Evolutionary conservation across 306 rosid genomes (phyloP).

Genomic region (Heteromeles arbutifolia): DNA sequence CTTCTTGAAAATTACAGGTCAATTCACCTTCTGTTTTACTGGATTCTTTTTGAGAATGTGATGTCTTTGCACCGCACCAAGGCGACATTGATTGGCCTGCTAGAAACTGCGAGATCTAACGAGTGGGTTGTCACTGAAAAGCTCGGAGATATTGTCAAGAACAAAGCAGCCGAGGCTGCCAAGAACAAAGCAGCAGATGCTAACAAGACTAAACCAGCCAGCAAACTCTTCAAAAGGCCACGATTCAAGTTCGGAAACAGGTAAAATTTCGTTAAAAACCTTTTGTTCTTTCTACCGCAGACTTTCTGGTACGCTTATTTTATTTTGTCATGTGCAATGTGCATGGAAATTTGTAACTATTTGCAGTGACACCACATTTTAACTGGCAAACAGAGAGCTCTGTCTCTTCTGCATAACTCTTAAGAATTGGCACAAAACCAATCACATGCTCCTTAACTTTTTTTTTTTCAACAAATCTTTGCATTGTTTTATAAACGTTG

Average conservation of each 20-base stretch:
- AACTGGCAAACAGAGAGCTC: not conserved
- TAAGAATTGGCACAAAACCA: not conserved
- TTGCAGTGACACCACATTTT: constrained; percentile 10
- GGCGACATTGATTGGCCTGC: constrained; percentile 77
- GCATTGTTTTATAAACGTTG: not conserved
- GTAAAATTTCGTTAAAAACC: constrained; percentile 26
- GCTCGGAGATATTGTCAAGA: constrained; percentile 75
- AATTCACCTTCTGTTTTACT: constrained; percentile 85
- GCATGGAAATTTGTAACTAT: not conserved
- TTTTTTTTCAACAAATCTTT: constrained; percentile 12
- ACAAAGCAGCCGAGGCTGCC: constrained; percentile 66
- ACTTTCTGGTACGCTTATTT: not conserved
- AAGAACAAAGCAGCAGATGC: constrained; percentile 73
- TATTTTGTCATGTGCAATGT: constrained; percentile 2
- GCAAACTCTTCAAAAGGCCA: constrained; percentile 48
- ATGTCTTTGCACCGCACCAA: constrained; percentile 99
- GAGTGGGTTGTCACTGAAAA: constrained; percentile 99
- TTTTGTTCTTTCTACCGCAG: not conserved
- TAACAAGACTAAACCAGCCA: constrained; percentile 42
- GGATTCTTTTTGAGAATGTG: constrained; percentile 98
- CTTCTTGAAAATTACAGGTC: constrained; percentile 50
- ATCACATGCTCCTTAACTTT: constrained; percentile 11
- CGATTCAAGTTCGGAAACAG: constrained; percentile 64
- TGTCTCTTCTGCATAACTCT: not conserved
- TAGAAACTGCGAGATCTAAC: constrained; percentile 79